Evolutionary conservation across 768 basidiomycete species (phyloP), one percentile per base, ranked within the genome.

Genomic region (Lactarius sp.): DNA sequence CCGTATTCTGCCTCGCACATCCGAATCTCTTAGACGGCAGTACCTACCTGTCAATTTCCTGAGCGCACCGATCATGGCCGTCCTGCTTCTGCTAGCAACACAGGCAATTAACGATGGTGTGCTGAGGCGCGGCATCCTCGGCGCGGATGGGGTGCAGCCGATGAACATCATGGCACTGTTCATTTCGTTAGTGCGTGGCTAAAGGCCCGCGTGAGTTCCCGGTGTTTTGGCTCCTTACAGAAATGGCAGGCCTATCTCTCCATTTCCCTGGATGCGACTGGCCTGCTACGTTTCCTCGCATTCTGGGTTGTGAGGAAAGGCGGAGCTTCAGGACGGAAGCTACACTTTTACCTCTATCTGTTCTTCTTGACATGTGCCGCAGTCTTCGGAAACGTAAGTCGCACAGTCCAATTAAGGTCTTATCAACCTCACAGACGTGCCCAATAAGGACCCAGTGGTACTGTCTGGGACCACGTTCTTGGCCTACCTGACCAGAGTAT

Each of bases 101-200:
- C 66, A 67, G 16, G 71, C 69, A 13, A 72, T 76, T 44, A 69
- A 78, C 59, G 61, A 71, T 0, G 34, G 66, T 0, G 83, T 81
- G 10, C 80, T 96, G 44, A 80, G 86, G 16, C 75, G 83, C 63
- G 95, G 95, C 1, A 92, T 96, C 57, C 84, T 95, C 12, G 89
- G 89, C 6, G 78, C 80, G 0, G 86, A 87, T 63, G 88, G 88
- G 4, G 82, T 98, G 31, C 84, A 89, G 68, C 95, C 95, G 0
- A 91, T 94, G 70, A 92, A 97, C 72, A 94, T 98, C 67, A 83
- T 98, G 73, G 91, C 92, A 31, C 77, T 98, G 1, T 98, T 98
- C 76, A 85, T 93, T 69, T 92, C 90, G 3, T 79, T 97, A 54
- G 93, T 75, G 49, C 46, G 70, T 77, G 59, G 14, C 37, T 6